Base-by-base conservation (phyloP, 2,329 filamentous ascomycete genomes). In the Venturia asperata region DNA sequence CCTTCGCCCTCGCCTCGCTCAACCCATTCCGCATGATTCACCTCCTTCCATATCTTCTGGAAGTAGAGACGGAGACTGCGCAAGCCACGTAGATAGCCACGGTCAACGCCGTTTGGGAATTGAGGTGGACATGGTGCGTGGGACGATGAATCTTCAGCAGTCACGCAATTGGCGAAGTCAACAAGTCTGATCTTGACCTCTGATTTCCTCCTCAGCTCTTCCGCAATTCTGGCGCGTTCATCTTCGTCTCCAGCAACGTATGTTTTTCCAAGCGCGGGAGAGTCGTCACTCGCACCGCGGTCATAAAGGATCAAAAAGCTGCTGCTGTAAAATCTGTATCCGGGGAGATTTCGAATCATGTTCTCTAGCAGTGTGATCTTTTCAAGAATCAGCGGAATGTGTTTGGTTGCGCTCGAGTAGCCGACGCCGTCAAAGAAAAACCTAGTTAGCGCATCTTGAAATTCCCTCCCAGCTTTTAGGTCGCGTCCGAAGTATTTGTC, bases 81-180 rank as follows among this genome's bases (percentile, higher is more conserved):
- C 66, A 99, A 77, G 0, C 94, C 94, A 65, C 92, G 87, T 49
- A 99, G 79, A 72, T 97, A 99, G 0, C 94, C 94, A 37, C 87
- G 84, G 70, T 99, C 94, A 7, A 96, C 87, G 67, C 91, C 87
- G 43, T 88, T 79, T 0, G 91, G 90, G 72, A 95, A 85, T 66
- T 85, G 83, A 5, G 94, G 94, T 17, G 94, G 94, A 70, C 93
- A 97, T 21, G 80, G 77, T 1, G 81, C 77, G 66, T 85, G 81
- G 13, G 86, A 77, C 0, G 82, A 77, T 21, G 58, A 15, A 71
- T 96, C 92, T 69, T 94, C 89, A 4, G 91, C 90, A 1, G 92
- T 97, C 43, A 97, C 87, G 72, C 93, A 97, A 74, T 99, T 99
- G 68, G 94, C 94, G 78, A 99, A 99, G 76, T 99, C 94, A 66